These are phyloP conservation scores for Halophytophthora batemanensis DNA, from an alignment of 352 stramenopile species.

Conservation along the genomic window DNA sequence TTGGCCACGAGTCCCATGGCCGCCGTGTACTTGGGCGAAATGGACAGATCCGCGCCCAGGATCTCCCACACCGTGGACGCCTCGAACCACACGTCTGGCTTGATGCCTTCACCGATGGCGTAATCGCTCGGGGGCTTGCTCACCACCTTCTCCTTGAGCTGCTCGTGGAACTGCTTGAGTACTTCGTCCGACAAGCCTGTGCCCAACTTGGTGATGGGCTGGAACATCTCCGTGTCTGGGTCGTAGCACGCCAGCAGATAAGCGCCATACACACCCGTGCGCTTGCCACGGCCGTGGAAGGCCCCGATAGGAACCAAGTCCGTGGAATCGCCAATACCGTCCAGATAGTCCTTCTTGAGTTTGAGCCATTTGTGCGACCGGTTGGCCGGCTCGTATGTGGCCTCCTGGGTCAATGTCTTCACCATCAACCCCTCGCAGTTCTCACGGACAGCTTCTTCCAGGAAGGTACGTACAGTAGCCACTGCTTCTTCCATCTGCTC, in stretches of 20 bases:
- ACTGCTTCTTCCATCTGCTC: slow-evolving; percentile 87
- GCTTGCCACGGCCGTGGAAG: slow-evolving; percentile 95
- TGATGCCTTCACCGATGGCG: slow-evolving; percentile 86
- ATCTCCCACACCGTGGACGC: slow-evolving; percentile 98
- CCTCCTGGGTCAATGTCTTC: slow-evolving; percentile 98
- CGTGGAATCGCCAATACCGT: slow-evolving; percentile 96
- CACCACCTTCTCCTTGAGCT: slow-evolving; percentile 82
- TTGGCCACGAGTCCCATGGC: slow-evolving; percentile 89
- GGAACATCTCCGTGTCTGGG: slow-evolving; percentile 96
- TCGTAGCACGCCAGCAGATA: slow-evolving; percentile 99
- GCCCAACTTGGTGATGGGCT: slow-evolving; percentile 98
- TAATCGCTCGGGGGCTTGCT: slow-evolving; percentile 90
- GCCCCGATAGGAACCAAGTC: slow-evolving; percentile 99
- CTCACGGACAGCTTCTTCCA: slow-evolving; percentile 93
- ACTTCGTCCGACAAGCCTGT: slow-evolving; percentile 99
- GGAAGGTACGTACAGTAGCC: slow-evolving; percentile 88
- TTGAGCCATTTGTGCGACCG: slow-evolving; percentile 99
- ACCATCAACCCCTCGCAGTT: slow-evolving; percentile 99
- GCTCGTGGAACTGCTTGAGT: slow-evolving; percentile 88
- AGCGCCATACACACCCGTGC: slow-evolving; percentile 96
- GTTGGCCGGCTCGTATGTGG: slow-evolving; percentile 97
- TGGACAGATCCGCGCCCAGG: slow-evolving; percentile 97
- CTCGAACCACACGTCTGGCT: slow-evolving; percentile 96
- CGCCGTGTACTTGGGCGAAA: slow-evolving; percentile 97
- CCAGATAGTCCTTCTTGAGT: slow-evolving; percentile 99